Percentiles rank a stretch among this genome's conserved stretches.
phyloP scores from a whole-genome alignment of 768 basidiomycete genomes.

The Russula griseocarnosa region DNA sequence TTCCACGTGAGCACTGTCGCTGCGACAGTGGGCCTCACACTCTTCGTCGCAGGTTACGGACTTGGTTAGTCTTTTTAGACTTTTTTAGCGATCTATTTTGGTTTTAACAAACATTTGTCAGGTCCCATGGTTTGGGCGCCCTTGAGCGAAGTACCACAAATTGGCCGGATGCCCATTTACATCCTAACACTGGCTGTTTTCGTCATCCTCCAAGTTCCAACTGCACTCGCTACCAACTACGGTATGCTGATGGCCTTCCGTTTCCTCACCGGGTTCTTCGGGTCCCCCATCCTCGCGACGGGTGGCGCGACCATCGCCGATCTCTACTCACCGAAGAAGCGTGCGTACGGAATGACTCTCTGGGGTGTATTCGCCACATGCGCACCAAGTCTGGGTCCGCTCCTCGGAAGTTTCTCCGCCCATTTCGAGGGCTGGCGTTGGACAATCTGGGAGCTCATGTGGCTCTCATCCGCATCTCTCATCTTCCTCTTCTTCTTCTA shows the following conservation, averaged over 20 bases:
- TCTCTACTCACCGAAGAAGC: conserved; percentile 30
- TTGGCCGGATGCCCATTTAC: conserved; percentile 37
- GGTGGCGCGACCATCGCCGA: conserved; percentile 35
- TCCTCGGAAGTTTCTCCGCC: conserved; percentile 37
- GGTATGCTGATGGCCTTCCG: conserved; percentile 36
- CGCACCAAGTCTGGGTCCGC: conserved; percentile 36
- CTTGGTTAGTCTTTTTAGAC: conserved; percentile 27
- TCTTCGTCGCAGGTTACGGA: conserved; percentile 32
- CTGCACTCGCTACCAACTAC: conserved; percentile 35
- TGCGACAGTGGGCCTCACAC: conserved; percentile 35
- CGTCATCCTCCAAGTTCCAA: conserved; percentile 37
- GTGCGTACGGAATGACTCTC: conserved; percentile 32
- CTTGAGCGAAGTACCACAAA: conserved; percentile 35
- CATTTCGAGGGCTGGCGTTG: conserved; percentile 36
- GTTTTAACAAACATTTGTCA: background rate
- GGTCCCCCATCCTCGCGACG: conserved; percentile 37
- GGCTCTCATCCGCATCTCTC: conserved; percentile 34
- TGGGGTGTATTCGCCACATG: conserved; percentile 33
- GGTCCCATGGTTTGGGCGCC: conserved; percentile 36
- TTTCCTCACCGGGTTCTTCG: conserved; percentile 37
- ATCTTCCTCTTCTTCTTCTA: conserved; percentile 33
- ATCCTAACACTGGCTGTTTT: conserved; percentile 35
- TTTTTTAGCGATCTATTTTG: too few relatives aligned
- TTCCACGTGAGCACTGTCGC: conserved; percentile 34
- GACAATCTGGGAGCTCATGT: conserved; percentile 38